These are phyloP conservation scores for Thalia dealbata DNA, from an alignment of 176 grass and related monocot species.

Conservation along the genomic window DNA sequence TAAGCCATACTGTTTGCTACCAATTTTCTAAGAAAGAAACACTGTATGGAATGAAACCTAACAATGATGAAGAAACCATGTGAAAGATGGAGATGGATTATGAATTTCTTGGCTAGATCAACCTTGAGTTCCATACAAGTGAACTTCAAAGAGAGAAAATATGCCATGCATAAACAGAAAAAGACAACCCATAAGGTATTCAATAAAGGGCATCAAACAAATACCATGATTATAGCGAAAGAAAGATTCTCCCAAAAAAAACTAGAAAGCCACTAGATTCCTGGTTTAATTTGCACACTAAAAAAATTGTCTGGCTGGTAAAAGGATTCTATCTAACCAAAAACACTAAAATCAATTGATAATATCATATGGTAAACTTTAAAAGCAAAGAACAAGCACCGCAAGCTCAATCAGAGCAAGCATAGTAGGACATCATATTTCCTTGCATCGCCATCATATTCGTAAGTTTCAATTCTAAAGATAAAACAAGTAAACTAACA, in stretches of 20 bases:
- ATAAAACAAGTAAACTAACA: neutral
- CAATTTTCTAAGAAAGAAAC: too few relatives aligned
- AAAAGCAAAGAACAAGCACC: neutral
- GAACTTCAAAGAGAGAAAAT: neutral
- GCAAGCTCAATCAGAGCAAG: neutral
- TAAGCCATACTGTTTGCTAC: too few relatives aligned
- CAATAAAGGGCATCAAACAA: too few relatives aligned
- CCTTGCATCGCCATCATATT: neutral
- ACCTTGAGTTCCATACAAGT: neutral
- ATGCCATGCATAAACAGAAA: neutral
- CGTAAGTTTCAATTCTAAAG: neutral
- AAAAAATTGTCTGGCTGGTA: neutral
- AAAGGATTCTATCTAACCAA: neutral
- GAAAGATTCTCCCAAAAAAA: neutral
- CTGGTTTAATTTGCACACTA: neutral
- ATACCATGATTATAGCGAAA: too few relatives aligned
- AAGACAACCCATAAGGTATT: neutral
- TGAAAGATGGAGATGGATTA: neutral
- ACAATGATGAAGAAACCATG: neutral
- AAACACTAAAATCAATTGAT: neutral
- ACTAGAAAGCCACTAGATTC: neutral
- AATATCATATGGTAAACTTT: neutral
- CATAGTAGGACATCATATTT: too few relatives aligned
- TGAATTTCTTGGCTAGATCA: neutral
- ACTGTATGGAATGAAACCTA: too few relatives aligned